A percentile compares a stretch with the other conserved stretches of the same genome.
phyloP scores from a whole-genome alignment of 805 yeast genomes.

The Yamadazyma philogaea region DNA sequence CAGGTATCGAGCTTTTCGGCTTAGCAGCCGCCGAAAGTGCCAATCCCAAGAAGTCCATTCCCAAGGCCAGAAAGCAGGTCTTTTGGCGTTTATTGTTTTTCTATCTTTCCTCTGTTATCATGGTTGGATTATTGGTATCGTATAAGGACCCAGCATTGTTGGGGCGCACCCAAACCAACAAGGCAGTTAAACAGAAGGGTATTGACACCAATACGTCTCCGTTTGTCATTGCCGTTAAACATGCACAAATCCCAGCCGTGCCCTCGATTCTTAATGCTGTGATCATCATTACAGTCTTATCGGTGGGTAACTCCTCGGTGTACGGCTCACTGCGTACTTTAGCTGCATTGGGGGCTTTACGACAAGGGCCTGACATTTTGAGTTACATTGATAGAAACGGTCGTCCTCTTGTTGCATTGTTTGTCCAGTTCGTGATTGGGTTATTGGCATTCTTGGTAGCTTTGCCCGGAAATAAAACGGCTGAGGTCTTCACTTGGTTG shows the following conservation, averaged over 20 bases:
- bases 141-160: conserved; percentile 21
- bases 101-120: conserved; percentile 50
- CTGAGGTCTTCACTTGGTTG: conserved; percentile 31
- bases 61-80: conserved; percentile 63
- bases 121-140: conserved; percentile 56
- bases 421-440: conserved; percentile 25
- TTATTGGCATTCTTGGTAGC: conserved; percentile 28
- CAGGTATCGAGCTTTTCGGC: conserved; percentile 65
- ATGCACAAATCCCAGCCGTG: conserved; percentile 27
- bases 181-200: conserved; percentile 16
- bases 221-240: conserved; percentile 36
- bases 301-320: conserved; percentile 36
- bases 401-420: conserved; percentile 28
- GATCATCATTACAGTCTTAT: conserved; percentile 29
- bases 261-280: conserved; percentile 34
- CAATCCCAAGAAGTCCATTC: conserved; percentile 59
- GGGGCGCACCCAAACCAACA: conserved; percentile 17
- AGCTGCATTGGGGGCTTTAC: conserved; percentile 30
- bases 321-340: conserved; percentile 33
- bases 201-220: conserved; percentile 32
- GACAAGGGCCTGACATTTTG: conserved; percentile 27
- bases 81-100: conserved; percentile 61
- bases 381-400: conserved; percentile 30
- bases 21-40: conserved; percentile 65
- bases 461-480: conserved; percentile 28